Evolutionary conservation across 2,329 filamentous ascomycete genomes (phyloP), one percentile per base, ranked within the genome.

Genomic region (Epichloe aotearoae): DNA sequence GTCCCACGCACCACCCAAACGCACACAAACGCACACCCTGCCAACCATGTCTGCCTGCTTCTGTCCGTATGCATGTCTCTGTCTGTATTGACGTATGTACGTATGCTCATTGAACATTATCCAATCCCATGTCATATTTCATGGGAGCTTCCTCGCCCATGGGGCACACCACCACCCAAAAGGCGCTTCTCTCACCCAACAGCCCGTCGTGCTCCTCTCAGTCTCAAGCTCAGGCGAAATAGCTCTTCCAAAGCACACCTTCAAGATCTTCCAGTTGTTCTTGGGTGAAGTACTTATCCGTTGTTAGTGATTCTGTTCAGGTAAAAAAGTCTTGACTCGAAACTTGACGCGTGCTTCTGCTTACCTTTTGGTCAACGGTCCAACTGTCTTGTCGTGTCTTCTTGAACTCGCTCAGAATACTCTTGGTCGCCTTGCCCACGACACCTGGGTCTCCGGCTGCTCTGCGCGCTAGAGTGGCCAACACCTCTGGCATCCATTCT

Each of bases 371-470:
- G 71, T 98, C 93, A 54, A 95, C 91, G 61, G 84, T 84, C 93
- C 93, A 98, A 58, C 91, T 98, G 73, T 98, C 93, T 68, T 98
- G 93, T 65, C 93, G 83, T 44, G 93, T 98, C 79, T 98, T 98
- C 74, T 98, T 98, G 75, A 98, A 98, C 62, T 98, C 94, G 54
- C 89, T 89, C 57, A 98, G 73, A 37, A 96, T 90, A 17, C 78
- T 79, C 76, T 98, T 98, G 11, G 95, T 94, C 53, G 91, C 93
- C 69, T 95, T 95, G 3, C 93, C 93, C 50, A 98, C 90, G 52
- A 94, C 84, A 1, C 93, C 93, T 0, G 88, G 82, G 61, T 98
- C 93, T 45, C 81, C 87, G 1, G 91, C 89, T 10, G 94, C 90
- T 57, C 84, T 83, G 37, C 84, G 81, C 5, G 91, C 94, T 56